Evolutionary conservation across 2,329 filamentous ascomycete genomes (phyloP).

Genomic region (Phyllachora maydis): DNA sequence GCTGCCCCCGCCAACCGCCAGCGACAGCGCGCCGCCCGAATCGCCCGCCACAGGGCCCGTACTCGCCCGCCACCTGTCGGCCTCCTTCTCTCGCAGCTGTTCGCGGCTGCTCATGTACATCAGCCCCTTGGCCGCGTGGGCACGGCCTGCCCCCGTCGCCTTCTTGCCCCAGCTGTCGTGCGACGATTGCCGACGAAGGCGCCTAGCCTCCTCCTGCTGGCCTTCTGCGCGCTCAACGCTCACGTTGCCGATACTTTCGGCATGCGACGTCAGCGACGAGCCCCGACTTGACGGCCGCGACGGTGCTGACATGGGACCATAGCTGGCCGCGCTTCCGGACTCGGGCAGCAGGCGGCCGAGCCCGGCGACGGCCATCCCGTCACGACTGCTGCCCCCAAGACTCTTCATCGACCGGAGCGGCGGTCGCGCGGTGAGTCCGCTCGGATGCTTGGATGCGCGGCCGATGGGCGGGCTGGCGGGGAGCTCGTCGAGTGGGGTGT

Average conservation of each 20-base stretch:
- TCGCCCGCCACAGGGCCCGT: constrained; percentile 17
- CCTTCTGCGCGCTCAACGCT: constrained; percentile 35
- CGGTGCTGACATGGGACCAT: too few relatives aligned
- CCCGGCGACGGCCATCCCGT: too few relatives aligned
- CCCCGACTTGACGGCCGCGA: constrained; percentile 39
- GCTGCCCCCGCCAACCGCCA: too few relatives aligned
- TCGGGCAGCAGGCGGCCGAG: too few relatives aligned
- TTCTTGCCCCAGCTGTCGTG: constrained; percentile 44
- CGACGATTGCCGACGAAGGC: constrained; percentile 28
- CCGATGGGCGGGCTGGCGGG: constrained; percentile 50
- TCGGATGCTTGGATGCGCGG: constrained; percentile 63
- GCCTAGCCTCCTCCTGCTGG: constrained; percentile 24
- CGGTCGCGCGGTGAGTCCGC: constrained; percentile 53
- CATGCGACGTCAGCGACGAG: constrained; percentile 33
- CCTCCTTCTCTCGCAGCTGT: constrained; percentile 40
- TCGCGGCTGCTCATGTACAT: constrained; percentile 61
- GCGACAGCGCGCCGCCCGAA: constrained; percentile 15
- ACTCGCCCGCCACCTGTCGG: constrained; percentile 36
- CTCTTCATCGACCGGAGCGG: constrained; percentile 32
- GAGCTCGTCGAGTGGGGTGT: constrained; percentile 33
- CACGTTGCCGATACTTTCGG: constrained; percentile 41
- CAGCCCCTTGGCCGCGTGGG: constrained; percentile 34
- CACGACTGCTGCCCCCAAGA: constrained; percentile 16
- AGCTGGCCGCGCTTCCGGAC: too few relatives aligned
- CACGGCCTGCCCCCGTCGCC: too few relatives aligned